Evolutionary conservation across 768 basidiomycete species (phyloP), one percentile per base, ranked within the genome.

Genomic region (Macrolepiota dolichaula): DNA sequence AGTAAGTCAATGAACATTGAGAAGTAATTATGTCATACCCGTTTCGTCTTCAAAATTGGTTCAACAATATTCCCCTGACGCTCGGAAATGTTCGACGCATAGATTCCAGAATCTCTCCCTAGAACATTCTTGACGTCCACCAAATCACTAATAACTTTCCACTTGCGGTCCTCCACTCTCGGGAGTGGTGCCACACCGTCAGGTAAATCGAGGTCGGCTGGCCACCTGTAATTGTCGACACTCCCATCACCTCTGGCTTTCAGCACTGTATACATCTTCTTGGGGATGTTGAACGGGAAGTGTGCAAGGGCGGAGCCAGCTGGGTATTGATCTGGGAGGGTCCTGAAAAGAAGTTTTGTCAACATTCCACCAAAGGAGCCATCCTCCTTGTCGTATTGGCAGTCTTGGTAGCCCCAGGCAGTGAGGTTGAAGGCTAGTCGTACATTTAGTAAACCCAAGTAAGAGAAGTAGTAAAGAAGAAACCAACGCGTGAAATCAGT

Each of bases 211-310:
- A 59, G 27, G 12, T 15, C 22, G 6, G 84, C 76, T n/a, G 70
- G 72, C 83, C 89, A 89, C 12, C 70, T 73, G 66, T 92, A 92
- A 64, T 84, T 76, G 2, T 71, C 63, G 44, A 74, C 75, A 7
- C 75, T 57, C 10, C 65, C 55, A 60, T 70, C 53, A 13, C 71
- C 65, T n/a, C 61, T 69, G 51, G 76, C 68, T 49, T 60, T 61
- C 61, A 89, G 67, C 51, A 70, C 67, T 2, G 71, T 63, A 63
- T 79, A 69, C 78, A 86, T 81, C 59, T 64, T 72, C 17, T 68
- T 68, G 35, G 92, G 91, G 3, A 82, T 83, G 67, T 89, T 68
- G 80, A 95, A 89, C 10, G 93, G 92, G 81, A 94, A 94, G 68
- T 89, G 86, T 1, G 85, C 90, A 66, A 91, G 91, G 2, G 80